A percentile compares a stretch with the other conserved stretches of the same genome.
phyloP scores from a whole-genome alignment of 1,284 basidiomycete genomes.

The Trametes hirsuta region DNA sequence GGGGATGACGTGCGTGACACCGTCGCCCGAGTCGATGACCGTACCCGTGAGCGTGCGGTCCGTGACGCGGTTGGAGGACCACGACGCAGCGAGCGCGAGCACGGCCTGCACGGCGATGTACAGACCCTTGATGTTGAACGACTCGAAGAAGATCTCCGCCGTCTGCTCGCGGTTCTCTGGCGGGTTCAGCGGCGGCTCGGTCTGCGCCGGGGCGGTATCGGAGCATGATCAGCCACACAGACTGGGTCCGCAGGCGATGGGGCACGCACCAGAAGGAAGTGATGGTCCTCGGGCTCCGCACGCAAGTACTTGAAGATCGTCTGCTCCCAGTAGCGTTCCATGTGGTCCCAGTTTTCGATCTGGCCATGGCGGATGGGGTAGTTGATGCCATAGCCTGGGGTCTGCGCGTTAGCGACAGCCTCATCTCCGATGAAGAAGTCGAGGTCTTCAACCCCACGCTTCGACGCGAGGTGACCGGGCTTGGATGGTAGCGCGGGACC shows the following conservation, averaged over 20 bases:
- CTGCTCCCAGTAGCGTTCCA: slow-evolving; percentile 99
- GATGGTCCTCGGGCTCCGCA: slow-evolving; percentile 98
- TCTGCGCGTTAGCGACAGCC: slow-evolving; percentile 93
- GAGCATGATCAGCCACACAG: slow-evolving; percentile 8
- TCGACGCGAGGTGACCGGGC: slow-evolving; percentile 94
- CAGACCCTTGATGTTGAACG: slow-evolving; percentile 96
- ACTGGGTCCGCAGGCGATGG: neutral
- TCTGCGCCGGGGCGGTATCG: slow-evolving; percentile 51
- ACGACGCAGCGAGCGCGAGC: slow-evolving; percentile 97
- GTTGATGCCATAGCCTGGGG: slow-evolving; percentile 88
- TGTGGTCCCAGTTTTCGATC: slow-evolving; percentile 99
- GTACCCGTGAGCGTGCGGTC: slow-evolving; percentile 97
- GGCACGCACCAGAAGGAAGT: slow-evolving; percentile 88
- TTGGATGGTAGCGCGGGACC: slow-evolving; percentile 78
- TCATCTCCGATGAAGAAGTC: slow-evolving; percentile 99
- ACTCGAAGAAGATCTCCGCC: slow-evolving; percentile 99
- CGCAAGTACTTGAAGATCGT: slow-evolving; percentile 99
- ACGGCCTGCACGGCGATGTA: slow-evolving; percentile 99
- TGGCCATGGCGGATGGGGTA: slow-evolving; percentile 98
- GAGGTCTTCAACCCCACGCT: slow-evolving; percentile 97
- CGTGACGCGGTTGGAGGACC: slow-evolving; percentile 92
- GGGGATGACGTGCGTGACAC: slow-evolving; percentile 97
- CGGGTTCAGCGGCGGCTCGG: slow-evolving; percentile 96
- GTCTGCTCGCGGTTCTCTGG: slow-evolving; percentile 99
- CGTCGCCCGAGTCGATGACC: slow-evolving; percentile 98